Conservation (phyloP, 73 alveolate genomes). For the Paramecium tetraurelia region DNA sequence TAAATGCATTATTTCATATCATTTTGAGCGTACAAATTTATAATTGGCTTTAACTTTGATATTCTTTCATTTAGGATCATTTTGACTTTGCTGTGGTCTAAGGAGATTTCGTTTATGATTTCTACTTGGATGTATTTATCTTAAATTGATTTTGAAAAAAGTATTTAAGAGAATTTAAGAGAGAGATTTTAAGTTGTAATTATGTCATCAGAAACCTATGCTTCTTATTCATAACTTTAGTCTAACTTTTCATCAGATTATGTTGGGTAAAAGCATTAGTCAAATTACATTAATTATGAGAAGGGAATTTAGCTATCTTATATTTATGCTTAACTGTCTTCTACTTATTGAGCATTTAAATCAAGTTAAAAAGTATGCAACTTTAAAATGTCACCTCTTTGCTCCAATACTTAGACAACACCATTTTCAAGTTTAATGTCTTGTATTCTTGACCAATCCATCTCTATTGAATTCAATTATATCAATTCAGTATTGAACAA, state of each 20-base stretch:
- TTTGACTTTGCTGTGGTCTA: not conserved
- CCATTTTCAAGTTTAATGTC: not conserved
- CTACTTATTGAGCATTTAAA: not conserved
- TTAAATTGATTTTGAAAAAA: not conserved
- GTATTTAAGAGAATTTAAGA: not conserved
- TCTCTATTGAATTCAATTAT: not conserved
- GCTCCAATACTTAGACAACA: not conserved
- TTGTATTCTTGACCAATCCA: not conserved
- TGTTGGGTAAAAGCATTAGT: not conserved
- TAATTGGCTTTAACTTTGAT: not conserved
- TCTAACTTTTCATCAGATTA: not conserved
- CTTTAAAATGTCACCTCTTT: not conserved
- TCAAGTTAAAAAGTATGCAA: not conserved
- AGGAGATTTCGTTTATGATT: not conserved
- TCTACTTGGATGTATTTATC: not conserved
- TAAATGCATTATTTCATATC: not conserved
- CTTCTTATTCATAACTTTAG: not conserved
- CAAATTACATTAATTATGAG: not conserved
- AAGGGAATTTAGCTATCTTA: not conserved
- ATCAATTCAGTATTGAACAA: not conserved
- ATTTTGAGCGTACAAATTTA: not conserved
- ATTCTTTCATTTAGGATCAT: not conserved
- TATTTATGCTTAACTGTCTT: not conserved
- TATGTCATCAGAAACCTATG: not conserved
- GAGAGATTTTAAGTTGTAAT: not conserved